phyloP scores from a whole-genome alignment of 2,329 filamentous ascomycete species.

The Ascochyta lentis region DNA sequence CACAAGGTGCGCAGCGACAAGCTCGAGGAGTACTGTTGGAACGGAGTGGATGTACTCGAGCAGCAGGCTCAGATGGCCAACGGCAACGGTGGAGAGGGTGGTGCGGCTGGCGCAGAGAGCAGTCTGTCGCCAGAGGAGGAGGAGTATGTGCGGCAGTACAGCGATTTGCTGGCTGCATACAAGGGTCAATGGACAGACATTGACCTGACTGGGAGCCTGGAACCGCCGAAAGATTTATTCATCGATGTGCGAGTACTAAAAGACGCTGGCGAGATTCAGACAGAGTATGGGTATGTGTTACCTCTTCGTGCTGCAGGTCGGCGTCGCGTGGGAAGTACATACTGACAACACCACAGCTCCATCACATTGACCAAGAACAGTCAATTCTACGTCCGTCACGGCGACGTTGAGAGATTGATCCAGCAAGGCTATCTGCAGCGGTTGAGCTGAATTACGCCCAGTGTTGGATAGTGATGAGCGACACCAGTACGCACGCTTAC shows the following conservation, averaged over 20 bases:
- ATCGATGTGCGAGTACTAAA: constrained; percentile 96
- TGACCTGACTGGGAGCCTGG: constrained; percentile 90
- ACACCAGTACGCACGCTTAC: not conserved
- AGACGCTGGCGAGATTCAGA: constrained; percentile 98
- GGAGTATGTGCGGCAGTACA: constrained; percentile 92
- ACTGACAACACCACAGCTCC: constrained; percentile 61
- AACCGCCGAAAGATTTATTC: constrained; percentile 93
- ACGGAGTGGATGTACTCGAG: constrained; percentile 82
- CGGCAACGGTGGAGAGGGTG: constrained; percentile 48
- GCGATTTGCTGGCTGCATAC: constrained; percentile 90
- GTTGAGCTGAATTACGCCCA: constrained; percentile 66
- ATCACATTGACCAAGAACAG: constrained; percentile 98
- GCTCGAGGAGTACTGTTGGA: constrained; percentile 93
- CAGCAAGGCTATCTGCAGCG: constrained; percentile 94
- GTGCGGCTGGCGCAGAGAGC: constrained; percentile 63
- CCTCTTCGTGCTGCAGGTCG: not conserved
- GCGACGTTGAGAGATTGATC: constrained; percentile 93
- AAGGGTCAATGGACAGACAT: constrained; percentile 99
- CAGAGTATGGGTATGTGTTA: constrained; percentile 86
- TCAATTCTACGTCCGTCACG: constrained; percentile 95
- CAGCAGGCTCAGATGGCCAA: constrained; percentile 51
- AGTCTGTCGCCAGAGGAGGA: constrained; percentile 94
- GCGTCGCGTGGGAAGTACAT: not conserved
- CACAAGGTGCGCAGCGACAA: constrained; percentile 90
- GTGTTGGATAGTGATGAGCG: too few species aligned